Evolutionary conservation across 176 grass and related monocot genomes (phyloP).

Genomic region (Oryza glaberrima): DNA sequence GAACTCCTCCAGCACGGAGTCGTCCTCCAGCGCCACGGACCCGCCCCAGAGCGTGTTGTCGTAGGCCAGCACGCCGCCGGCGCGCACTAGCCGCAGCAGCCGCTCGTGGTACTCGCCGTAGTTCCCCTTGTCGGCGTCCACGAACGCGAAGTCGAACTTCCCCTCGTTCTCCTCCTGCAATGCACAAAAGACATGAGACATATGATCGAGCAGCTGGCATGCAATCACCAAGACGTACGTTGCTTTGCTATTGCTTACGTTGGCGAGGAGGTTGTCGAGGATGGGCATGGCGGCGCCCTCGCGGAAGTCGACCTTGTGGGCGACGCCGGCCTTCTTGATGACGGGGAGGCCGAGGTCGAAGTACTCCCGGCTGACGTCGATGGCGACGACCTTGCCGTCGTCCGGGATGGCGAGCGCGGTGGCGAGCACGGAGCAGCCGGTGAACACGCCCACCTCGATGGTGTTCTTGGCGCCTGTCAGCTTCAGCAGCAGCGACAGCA

Average conservation of each 20-base stretch:
- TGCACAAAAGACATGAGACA: too few relatives aligned
- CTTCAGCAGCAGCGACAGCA: slow-evolving; percentile 75
- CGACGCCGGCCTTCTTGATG: slow-evolving; percentile 53
- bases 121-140: slow-evolving; percentile 68
- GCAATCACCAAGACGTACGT: neutral
- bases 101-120: slow-evolving; percentile 67
- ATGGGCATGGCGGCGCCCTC: slow-evolving; percentile 41
- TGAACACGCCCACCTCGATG: slow-evolving; percentile 84
- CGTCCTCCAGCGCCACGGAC: slow-evolving; percentile 43
- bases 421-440: slow-evolving; percentile 77
- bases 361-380: slow-evolving; percentile 48
- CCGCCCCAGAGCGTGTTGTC: slow-evolving; percentile 83
- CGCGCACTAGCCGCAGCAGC: slow-evolving; percentile 57
- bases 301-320: slow-evolving; percentile 72
- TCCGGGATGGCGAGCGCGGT: slow-evolving; percentile 74
- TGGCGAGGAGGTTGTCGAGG: slow-evolving; percentile 37
- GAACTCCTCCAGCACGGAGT: slow-evolving; percentile 28
- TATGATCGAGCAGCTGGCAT: too few relatives aligned
- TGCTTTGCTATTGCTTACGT: slow-evolving; percentile 7
- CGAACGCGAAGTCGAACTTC: slow-evolving; percentile 76
- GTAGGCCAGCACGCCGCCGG: slow-evolving; percentile 69
- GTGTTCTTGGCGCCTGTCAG: slow-evolving; percentile 70
- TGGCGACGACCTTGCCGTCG: slow-evolving; percentile 65
- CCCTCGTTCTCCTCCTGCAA: slow-evolving; percentile 48
- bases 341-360: slow-evolving; percentile 54